These are phyloP conservation scores for Syzygium aqueum DNA, from an alignment of 345 rosid genomes.

Conservation along the genomic window DNA sequence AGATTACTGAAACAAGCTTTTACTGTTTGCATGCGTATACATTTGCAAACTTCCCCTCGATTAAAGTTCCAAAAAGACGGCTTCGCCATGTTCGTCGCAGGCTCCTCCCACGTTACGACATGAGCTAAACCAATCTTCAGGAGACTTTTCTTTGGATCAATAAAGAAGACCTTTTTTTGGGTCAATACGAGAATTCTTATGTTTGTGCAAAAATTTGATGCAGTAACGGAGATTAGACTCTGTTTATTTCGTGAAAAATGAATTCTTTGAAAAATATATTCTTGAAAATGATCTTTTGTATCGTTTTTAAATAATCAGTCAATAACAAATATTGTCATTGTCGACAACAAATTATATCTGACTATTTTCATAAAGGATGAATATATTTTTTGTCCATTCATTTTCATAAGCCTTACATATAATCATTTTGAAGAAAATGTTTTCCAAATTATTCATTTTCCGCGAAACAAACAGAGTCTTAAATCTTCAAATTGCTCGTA, in stretches of 20 bases:
- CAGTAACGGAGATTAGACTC: not conserved
- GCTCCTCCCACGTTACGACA: not conserved
- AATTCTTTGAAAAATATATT: fast-evolving
- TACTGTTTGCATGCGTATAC: not conserved
- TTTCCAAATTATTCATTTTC: too few relatives aligned
- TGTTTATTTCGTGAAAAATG: fast-evolving
- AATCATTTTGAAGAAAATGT: too few relatives aligned
- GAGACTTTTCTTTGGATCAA: not conserved
- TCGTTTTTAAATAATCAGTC: not conserved
- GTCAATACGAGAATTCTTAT: not conserved
- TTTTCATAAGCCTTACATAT: too few relatives aligned
- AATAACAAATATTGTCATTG: not conserved
- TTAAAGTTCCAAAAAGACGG: too few relatives aligned
- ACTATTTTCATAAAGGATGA: too few relatives aligned
- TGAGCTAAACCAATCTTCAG: not conserved
- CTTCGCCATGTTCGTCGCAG: too few relatives aligned
- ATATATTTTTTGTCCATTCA: too few relatives aligned
- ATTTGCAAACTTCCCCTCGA: too few relatives aligned
- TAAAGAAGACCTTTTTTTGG: not conserved
- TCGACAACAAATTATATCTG: too few relatives aligned
- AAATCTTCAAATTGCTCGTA: fast-evolving
- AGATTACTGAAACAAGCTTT: not conserved
- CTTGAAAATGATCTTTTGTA: fast-evolving
- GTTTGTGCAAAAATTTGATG: not conserved
- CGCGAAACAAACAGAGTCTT: fast-evolving